phyloP scores from a whole-genome alignment of 305 asterid genomes.

The Fraxinus sp. region DNA sequence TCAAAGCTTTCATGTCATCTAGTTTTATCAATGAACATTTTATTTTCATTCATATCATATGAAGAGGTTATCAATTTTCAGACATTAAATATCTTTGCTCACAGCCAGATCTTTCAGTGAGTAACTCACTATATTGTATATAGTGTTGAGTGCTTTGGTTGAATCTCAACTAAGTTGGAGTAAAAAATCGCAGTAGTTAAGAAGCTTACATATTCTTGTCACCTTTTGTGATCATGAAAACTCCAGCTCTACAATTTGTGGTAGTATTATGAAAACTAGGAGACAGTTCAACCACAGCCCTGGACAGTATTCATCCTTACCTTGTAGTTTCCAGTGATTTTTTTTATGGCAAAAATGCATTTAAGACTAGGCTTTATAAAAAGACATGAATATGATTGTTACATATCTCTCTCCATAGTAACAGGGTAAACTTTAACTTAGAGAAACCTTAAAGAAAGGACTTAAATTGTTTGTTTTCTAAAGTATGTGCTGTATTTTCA shows the following conservation, averaged over 20 bases:
- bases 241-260: background rate
- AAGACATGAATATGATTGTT: background rate
- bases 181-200: background rate
- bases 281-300: background rate
- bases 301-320: slow-evolving; percentile 1
- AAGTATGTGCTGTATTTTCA: background rate
- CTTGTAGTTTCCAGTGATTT: background rate
- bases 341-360: background rate
- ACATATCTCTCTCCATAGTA: background rate
- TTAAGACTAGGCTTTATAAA: background rate
- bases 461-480: slow-evolving; percentile 6
- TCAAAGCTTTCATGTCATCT: background rate
- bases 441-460: background rate
- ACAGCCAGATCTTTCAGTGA: background rate
- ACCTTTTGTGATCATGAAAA: background rate
- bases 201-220: background rate
- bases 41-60: background rate
- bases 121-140: background rate
- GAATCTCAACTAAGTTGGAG: background rate
- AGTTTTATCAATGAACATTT: background rate
- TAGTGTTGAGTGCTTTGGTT: background rate
- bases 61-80: background rate
- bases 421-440: slow-evolving; percentile 11
- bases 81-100: background rate
- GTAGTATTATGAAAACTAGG: background rate